These are phyloP conservation scores for Acer saccharum DNA, from an alignment of 345 rosid genomes.

Conservation along the genomic window DNA sequence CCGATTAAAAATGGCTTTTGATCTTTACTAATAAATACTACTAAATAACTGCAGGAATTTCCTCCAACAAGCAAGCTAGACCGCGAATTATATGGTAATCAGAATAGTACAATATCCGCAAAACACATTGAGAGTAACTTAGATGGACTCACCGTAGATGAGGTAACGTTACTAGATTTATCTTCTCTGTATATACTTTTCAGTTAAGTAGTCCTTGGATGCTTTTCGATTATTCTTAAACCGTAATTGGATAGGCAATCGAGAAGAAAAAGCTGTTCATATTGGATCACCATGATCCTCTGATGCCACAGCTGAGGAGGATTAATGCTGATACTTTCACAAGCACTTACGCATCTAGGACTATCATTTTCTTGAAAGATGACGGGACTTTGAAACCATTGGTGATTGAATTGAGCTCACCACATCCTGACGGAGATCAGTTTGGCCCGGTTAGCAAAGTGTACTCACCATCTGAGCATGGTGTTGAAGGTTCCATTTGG, in stretches of 20 bases:
- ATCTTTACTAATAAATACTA: neutral
- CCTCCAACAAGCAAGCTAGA: slow-evolving; percentile 72
- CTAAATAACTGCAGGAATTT: slow-evolving; percentile 51
- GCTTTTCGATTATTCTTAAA: neutral
- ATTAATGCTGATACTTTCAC: slow-evolving; percentile 54
- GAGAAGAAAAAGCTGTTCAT: slow-evolving; percentile 59
- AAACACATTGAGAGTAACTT: slow-evolving; percentile 50
- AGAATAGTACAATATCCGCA: slow-evolving; percentile 51
- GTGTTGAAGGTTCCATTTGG: slow-evolving; percentile 66
- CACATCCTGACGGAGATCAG: slow-evolving; percentile 71
- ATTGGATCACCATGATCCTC: slow-evolving; percentile 72
- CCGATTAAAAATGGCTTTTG: neutral
- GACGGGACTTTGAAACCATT: slow-evolving; percentile 85
- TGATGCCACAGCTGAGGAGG: slow-evolving; percentile 70
- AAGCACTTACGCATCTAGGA: slow-evolving; percentile 72
- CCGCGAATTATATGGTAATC: slow-evolving; percentile 48
- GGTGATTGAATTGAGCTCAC: slow-evolving; percentile 80
- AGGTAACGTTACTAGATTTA: neutral
- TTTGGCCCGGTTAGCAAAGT: slow-evolving; percentile 64
- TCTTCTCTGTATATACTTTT: neutral
- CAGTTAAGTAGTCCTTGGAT: neutral
- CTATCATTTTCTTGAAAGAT: slow-evolving; percentile 70
- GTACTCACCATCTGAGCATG: slow-evolving; percentile 62
- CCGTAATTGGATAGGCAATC: slow-evolving; percentile 46
- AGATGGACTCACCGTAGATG: no score